Evolutionary conservation across 768 basidiomycete genomes (phyloP).

Genomic region (Phanerodontia chrysosporium): DNA sequence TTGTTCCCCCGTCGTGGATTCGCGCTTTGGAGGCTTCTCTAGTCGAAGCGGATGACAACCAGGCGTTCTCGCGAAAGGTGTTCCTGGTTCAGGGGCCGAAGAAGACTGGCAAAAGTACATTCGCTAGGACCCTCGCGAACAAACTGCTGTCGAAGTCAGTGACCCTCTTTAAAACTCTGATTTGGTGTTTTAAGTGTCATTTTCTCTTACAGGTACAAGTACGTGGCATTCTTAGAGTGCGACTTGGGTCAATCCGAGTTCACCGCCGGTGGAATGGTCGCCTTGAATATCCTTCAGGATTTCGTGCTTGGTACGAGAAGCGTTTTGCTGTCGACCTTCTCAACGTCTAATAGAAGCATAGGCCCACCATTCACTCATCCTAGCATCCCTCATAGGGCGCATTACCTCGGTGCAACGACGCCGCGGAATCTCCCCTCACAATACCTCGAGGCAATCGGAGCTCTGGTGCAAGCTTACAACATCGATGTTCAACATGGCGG

Average conservation of each 20-base stretch:
- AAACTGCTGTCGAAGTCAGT: constrained; percentile 54
- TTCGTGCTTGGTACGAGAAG: constrained; percentile 74
- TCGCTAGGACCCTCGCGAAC: constrained; percentile 73
- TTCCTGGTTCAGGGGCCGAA: constrained; percentile 82
- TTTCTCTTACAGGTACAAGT: constrained; percentile 50
- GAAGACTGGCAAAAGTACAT: constrained; percentile 87
- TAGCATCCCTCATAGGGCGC: constrained; percentile 62
- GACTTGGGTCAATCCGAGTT: constrained; percentile 96
- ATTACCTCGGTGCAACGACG: constrained; percentile 77
- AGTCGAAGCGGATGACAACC: neutral
- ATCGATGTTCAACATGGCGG: constrained; percentile 59
- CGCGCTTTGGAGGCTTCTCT: constrained; percentile 18
- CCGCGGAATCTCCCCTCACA: constrained; percentile 73
- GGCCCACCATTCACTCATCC: constrained; percentile 90
- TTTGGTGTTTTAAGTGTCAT: neutral
- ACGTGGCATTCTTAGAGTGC: constrained; percentile 90
- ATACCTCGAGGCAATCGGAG: constrained; percentile 67
- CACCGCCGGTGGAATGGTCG: constrained; percentile 79
- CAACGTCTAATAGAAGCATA: too few relatives aligned
- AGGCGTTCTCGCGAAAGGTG: constrained; percentile 25
- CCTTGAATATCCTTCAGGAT: constrained; percentile 64
- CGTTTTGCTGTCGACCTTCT: too few relatives aligned
- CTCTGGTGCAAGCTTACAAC: constrained; percentile 63
- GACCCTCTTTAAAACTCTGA: neutral
- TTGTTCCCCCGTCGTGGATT: constrained; percentile 34